phyloP scores from a whole-genome alignment of 2,329 filamentous ascomycete species.

The Verticillium tricorpus region DNA sequence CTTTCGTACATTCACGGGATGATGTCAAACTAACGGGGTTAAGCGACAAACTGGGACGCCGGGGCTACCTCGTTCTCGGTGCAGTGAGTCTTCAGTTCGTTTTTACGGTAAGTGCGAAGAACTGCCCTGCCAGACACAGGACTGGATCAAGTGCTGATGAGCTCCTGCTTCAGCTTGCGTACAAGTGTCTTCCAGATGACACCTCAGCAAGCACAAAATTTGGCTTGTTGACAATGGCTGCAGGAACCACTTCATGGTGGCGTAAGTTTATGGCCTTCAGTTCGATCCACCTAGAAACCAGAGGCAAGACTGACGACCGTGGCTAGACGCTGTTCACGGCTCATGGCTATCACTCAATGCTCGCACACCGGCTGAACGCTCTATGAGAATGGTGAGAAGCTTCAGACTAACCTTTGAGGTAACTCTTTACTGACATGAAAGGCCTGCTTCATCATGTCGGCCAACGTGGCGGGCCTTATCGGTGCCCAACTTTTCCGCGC shows the following conservation, averaged over 20 bases:
- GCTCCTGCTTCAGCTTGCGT: slow-evolving; percentile 2
- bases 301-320: background rate
- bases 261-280: slow-evolving; percentile 6
- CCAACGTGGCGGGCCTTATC: slow-evolving; percentile 23
- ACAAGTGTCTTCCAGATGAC: slow-evolving; percentile 12
- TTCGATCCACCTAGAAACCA: background rate
- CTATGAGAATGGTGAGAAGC: slow-evolving; percentile 7
- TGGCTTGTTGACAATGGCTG: slow-evolving; percentile 11
- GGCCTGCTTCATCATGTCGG: slow-evolving; percentile 27
- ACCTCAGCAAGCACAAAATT: slow-evolving; percentile 7
- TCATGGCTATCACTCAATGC: slow-evolving; percentile 14
- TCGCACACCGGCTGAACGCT: slow-evolving; percentile 6
- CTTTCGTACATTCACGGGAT: background rate
- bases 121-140: background rate
- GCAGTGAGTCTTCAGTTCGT: slow-evolving; percentile 11
- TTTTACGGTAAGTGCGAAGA: slow-evolving; percentile 4
- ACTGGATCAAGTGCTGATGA: background rate
- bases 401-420: background rate
- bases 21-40: background rate
- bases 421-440: background rate
- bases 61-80: slow-evolving; percentile 8
- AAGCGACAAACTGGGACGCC: slow-evolving; percentile 12
- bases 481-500: slow-evolving; percentile 24
- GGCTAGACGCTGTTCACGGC: slow-evolving; percentile 14
- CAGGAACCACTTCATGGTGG: slow-evolving; percentile 14